Percentiles rank a stretch among this genome's conserved stretches.
These are phyloP conservation scores for Penicillium samsonianum DNA, from an alignment of 495 filamentous ascomycete species.

Conservation along the genomic window DNA sequence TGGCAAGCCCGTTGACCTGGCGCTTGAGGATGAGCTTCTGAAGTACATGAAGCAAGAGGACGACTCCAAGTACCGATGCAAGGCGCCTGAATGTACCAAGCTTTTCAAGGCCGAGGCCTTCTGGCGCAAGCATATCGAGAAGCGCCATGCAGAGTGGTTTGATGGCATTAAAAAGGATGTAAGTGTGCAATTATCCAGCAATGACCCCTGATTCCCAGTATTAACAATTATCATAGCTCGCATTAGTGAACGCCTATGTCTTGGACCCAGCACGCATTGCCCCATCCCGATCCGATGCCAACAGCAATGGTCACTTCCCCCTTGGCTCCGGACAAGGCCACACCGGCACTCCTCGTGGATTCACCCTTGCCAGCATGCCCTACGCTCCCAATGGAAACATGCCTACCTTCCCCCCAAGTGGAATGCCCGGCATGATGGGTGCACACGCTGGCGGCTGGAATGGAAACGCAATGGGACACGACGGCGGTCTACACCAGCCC, in stretches of 20 bases:
- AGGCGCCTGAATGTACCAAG: slow-evolving; percentile 92
- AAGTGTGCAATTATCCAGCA: slow-evolving; percentile 33
- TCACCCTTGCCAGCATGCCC: slow-evolving; percentile 76
- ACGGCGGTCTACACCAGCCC: slow-evolving; percentile 50
- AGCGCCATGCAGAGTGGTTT: slow-evolving; percentile 89
- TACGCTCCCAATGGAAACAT: slow-evolving; percentile 15
- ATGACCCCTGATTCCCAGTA: background rate
- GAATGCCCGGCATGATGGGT: slow-evolving; percentile 57
- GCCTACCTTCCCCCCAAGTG: slow-evolving; percentile 28
- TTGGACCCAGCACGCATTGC: slow-evolving; percentile 91
- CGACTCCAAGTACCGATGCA: slow-evolving; percentile 93
- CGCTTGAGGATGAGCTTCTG: slow-evolving; percentile 77
- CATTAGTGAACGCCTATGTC: slow-evolving; percentile 89
- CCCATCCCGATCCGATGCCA: slow-evolving; percentile 90
- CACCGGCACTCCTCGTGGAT: slow-evolving; percentile 87
- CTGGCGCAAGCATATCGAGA: slow-evolving; percentile 97
- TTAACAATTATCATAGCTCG: slow-evolving; percentile 57
- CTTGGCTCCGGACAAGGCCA: slow-evolving; percentile 67
- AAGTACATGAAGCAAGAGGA: slow-evolving; percentile 97
- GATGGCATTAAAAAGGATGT: slow-evolving; percentile 80
- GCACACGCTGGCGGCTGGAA: slow-evolving; percentile 51
- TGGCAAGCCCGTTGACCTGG: slow-evolving; percentile 83
- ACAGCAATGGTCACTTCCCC: slow-evolving; percentile 95
- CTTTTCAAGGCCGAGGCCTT: slow-evolving; percentile 96
- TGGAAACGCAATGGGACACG: slow-evolving; percentile 42